Conservation (phyloP, 164 flowering plant genomes). For the Santalum album region DNA sequence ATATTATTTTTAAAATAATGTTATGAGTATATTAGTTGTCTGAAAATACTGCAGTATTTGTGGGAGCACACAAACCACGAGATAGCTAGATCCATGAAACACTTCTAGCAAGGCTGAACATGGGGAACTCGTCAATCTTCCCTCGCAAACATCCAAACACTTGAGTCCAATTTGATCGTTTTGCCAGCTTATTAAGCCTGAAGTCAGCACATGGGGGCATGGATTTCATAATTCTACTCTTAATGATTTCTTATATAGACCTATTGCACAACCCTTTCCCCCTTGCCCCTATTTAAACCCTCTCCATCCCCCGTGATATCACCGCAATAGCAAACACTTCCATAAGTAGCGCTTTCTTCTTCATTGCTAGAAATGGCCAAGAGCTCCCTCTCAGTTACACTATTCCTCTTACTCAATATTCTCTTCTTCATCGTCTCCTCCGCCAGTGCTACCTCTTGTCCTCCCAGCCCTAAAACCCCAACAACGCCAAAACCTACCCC, state of each 20-base stretch:
- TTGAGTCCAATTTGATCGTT: neutral
- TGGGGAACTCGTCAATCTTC: constrained; percentile 12
- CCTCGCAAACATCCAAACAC: constrained; percentile 22
- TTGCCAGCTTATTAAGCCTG: constrained; percentile 24
- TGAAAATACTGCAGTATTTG: too few species aligned
- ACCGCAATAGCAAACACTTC: neutral
- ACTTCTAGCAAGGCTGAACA: neutral
- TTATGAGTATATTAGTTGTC: too few species aligned
- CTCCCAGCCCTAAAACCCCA: neutral
- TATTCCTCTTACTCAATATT: constrained; percentile 38
- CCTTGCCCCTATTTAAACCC: constrained; percentile 1
- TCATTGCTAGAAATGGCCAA: constrained; percentile 33
- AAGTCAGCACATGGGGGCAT: constrained; percentile 11
- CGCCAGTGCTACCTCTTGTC: constrained; percentile 31
- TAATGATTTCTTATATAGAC: neutral
- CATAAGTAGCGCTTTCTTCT: neutral
- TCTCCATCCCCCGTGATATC: neutral
- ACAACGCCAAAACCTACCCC: too few species aligned
- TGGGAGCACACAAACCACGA: too few species aligned
- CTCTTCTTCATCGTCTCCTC: constrained; percentile 33
- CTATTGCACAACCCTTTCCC: neutral
- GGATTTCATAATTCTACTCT: neutral
- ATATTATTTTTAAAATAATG: too few species aligned
- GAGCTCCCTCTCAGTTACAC: constrained; percentile 30
- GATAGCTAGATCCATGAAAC: too few species aligned